Percentiles rank a stretch among this genome's conserved stretches.
Evolutionary conservation across 2,329 filamentous ascomycete genomes (phyloP).

Genomic region (Cercospora sesami): DNA sequence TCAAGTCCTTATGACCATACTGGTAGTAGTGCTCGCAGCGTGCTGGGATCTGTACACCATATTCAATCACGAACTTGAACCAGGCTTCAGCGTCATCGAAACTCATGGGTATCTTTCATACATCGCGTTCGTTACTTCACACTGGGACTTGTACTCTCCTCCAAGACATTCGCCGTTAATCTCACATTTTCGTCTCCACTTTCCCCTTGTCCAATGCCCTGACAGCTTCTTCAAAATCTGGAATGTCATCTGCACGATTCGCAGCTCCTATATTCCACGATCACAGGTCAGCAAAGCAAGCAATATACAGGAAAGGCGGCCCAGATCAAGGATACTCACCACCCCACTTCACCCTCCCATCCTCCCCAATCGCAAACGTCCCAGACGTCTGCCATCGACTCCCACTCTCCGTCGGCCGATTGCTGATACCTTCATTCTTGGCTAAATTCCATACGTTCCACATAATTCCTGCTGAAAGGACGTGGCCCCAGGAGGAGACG

Average conservation of each 20-base stretch:
- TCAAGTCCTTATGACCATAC: neutral
- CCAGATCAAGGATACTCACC: constrained; percentile 12
- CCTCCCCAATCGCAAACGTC: constrained; percentile 60
- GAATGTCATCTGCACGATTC: constrained; percentile 54
- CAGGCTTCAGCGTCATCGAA: neutral
- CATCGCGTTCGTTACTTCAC: neutral
- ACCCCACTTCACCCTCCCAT: constrained; percentile 57
- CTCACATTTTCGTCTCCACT: neutral
- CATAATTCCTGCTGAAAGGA: constrained; percentile 60
- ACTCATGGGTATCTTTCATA: neutral
- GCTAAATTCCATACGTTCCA: constrained; percentile 60
- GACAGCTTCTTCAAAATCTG: constrained; percentile 54
- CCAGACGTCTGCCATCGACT: constrained; percentile 68
- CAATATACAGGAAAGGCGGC: too few relatives aligned
- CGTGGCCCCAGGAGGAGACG: constrained; percentile 61
- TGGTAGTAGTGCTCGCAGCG: neutral
- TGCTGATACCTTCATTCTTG: constrained; percentile 65
- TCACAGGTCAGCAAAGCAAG: neutral
- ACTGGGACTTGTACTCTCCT: neutral
- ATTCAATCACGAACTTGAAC: neutral
- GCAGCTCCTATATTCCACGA: constrained; percentile 39
- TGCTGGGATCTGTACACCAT: neutral
- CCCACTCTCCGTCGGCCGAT: constrained; percentile 64
- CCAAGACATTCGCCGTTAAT: neutral
- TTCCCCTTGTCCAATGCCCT: neutral